Evolutionary conservation across 2,329 filamentous ascomycete genomes (phyloP), one percentile per base, ranked within the genome.

Genomic region (Fusarium sp.): DNA sequence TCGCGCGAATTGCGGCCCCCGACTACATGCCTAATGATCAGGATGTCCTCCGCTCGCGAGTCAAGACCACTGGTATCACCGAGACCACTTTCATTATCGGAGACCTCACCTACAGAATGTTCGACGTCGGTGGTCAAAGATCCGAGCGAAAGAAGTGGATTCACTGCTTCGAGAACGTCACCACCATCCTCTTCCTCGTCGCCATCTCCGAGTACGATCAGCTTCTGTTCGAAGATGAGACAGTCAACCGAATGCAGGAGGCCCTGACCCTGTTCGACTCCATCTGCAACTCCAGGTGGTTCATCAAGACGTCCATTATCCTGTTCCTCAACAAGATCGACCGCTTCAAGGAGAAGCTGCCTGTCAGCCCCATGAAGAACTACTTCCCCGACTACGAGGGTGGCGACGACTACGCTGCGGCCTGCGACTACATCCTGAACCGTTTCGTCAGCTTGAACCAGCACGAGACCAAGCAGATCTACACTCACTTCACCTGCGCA

Each of bases 61-160:
- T 98, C 85, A 97, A 97, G 91, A 98, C 95, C 4, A 98, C 95
- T 27, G 95, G 95, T 92, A 98, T 98, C 81, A 98, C 95, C 35
- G 95, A 98, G 86, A 98, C 95, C 24, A 96, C 94, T 35, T 98
- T 98, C 85, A 96, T 96, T 82, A 97, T 97, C 75, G 95, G 94
- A 75, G 94, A 98, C 79, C 87, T 98, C 74, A 98, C 95, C 66
- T 98, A 98, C 87, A 92, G 95, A 76, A 98, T 98, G 95, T 98
- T 98, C 85, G 95, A 98, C 80, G 95, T 98, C 53, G 95, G 95
- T 89, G 96, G 95, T 75, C 95, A 98, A 85, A 91, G 95, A 82
- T 98, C 94, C 8, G 95, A 98, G 85, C 92, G 95, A 82, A 98
- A 98, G 93, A 98, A 98, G 91, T 98, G 95, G 95, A 98, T 98